These are phyloP conservation scores for Urochloa ruziziensis DNA, from an alignment of 176 grass and related monocot species.

Conservation along the genomic window DNA sequence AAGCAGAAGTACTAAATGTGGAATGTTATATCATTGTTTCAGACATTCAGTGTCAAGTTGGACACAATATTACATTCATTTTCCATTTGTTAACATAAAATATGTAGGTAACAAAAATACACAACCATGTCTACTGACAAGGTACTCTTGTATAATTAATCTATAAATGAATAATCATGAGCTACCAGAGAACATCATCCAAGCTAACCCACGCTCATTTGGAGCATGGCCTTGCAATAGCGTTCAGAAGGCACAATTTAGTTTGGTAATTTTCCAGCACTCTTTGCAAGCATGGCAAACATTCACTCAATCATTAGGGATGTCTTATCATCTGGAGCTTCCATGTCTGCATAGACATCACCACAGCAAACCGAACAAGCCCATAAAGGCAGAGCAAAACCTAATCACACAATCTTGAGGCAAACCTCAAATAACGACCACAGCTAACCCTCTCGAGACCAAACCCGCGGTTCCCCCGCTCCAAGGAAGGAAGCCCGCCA, in stretches of 20 bases:
- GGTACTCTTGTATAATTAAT: not conserved
- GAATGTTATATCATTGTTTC: not conserved
- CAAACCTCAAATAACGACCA: not conserved
- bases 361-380: not conserved
- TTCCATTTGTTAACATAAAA: not conserved
- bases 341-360: not conserved
- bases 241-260: not conserved
- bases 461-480: not conserved
- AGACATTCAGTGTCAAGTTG: not conserved
- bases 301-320: not conserved
- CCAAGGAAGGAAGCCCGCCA: not conserved
- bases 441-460: not conserved
- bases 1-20: not conserved
- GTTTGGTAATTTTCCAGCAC: not conserved
- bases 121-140: not conserved
- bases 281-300: not conserved
- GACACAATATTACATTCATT: not conserved
- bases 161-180: not conserved
- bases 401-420: not conserved
- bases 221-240: not conserved
- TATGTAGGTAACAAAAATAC: not conserved
- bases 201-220: not conserved
- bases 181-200: not conserved
- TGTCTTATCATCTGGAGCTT: not conserved
- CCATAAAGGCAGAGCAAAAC: not conserved